phyloP scores from a whole-genome alignment of 2,329 filamentous ascomycete genomes.

The Penicillium fuscoglaucum region DNA sequence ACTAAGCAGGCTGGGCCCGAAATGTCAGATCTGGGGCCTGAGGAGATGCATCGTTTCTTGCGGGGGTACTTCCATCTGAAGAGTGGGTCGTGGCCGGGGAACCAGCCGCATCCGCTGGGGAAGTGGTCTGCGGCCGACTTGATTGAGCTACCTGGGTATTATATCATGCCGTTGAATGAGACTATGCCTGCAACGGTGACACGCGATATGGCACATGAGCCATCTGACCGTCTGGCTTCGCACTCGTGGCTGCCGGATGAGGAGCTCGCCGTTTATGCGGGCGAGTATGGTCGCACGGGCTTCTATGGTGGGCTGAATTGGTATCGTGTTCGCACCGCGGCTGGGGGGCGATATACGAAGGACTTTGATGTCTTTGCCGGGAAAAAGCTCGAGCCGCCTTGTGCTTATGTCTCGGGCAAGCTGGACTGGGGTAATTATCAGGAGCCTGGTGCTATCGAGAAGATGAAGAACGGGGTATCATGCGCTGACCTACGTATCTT shows the following conservation, averaged over 20 bases:
- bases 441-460: conserved; percentile 63
- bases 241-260: conserved; percentile 57
- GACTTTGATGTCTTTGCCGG: conserved; percentile 63
- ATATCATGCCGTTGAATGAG: conserved; percentile 61
- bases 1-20: conserved; percentile 38
- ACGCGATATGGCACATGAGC: conserved; percentile 55
- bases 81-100: conserved; percentile 60
- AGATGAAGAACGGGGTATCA: conserved; percentile 47
- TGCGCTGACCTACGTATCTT: conserved; percentile 57
- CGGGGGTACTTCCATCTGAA: conserved; percentile 70
- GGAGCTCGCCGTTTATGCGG: conserved; percentile 60
- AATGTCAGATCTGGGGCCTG: conserved; percentile 37
- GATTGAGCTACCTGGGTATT: conserved; percentile 64
- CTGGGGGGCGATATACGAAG: conserved; percentile 43
- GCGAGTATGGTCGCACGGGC: conserved; percentile 61
- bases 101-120: conserved; percentile 55
- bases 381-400: conserved; percentile 61
- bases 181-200: conserved; percentile 62
- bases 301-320: conserved; percentile 69
- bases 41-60: conserved; percentile 61
- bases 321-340: conserved; percentile 62
- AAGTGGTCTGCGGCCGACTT: conserved; percentile 54
- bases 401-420: conserved; percentile 61
- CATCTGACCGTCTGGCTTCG: conserved; percentile 37
- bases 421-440: conserved; percentile 70